These are phyloP conservation scores for Kitagawia praeruptora DNA, from an alignment of 129 eudicot genomes.

Conservation along the genomic window DNA sequence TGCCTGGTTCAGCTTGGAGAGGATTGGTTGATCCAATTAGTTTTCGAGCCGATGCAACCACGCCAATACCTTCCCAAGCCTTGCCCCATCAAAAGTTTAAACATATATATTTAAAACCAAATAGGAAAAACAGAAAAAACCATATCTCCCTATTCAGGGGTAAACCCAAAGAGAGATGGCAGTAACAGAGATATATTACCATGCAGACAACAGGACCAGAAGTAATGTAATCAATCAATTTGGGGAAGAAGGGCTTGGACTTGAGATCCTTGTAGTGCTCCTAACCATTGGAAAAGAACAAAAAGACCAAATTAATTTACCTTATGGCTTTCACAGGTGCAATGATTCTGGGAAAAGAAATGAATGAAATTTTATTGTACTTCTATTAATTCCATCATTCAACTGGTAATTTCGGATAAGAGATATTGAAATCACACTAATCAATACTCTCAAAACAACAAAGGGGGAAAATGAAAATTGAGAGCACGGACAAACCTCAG, in stretches of 20 bases:
- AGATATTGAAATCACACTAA: not conserved
- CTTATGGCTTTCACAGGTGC: not conserved
- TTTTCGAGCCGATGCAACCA: constrained; percentile 93
- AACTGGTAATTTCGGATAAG: not conserved
- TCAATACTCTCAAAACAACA: not conserved
- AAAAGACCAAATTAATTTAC: not conserved
- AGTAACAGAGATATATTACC: constrained; percentile 41
- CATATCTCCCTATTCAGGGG: not conserved
- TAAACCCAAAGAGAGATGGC: not conserved
- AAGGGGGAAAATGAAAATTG: not conserved
- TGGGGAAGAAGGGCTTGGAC: constrained; percentile 84
- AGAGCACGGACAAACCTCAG: constrained; percentile 52
- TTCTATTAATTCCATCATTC: not conserved
- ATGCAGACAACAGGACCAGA: constrained; percentile 98
- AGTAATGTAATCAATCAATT: constrained; percentile 69
- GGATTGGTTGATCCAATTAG: constrained; percentile 93
- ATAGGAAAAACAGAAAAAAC: not conserved
- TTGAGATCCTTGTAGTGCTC: constrained; percentile 93
- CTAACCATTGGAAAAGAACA: constrained; percentile 14
- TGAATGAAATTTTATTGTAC: not conserved
- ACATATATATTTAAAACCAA: not conserved
- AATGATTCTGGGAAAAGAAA: too few species aligned
- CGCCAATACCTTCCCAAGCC: constrained; percentile 99
- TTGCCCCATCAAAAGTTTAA: constrained; percentile 18
- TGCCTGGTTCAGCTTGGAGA: constrained; percentile 97